Evolutionary conservation across 2,329 filamentous ascomycete species (phyloP), one percentile per base, ranked within the genome.

Genomic region (Huntiella omanensis): DNA sequence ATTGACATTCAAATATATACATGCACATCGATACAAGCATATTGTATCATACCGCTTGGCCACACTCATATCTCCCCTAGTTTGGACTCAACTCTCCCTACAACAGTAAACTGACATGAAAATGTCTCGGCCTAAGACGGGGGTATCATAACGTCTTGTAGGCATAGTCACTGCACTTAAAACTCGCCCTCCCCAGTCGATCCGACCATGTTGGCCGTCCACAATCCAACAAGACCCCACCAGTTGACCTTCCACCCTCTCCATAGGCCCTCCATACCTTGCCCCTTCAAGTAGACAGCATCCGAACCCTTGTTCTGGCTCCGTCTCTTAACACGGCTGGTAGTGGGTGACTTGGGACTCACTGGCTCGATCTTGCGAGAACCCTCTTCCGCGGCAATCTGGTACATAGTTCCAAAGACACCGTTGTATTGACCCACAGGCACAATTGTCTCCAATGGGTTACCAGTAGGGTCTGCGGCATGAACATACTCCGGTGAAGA

Each of bases 391-490:
- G 79, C 71, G 1, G 83, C 71, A 51, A 98, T 91, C 50, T 75
- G 74, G 68, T 85, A 88, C 73, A 95, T 87, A 2, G 88, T 95
- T 3, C 85, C 83, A n/a, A 91, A 60, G 1, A 94, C 70, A n/a
- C 91, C 91, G 33, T 75, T 69, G 59, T 94, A 98, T 3, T 74
- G 74, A 2, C 86, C 87, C 0, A 83, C 69, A 2, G 82, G 77
- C 1, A 96, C 77, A 46, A 95, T 78, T 0, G 84, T 86, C 47
- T 84, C 77, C 40, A 83, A 57, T 41, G 62, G 59, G 32, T 60
- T 58, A 3, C 59, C 60, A 22, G 60, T 56, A 38, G 56, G 56
- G 15, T 68, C 64, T 3, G 73, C 60, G 0, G 75, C 71, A 8
- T 60, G 59, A 2, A 70, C 53, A 47, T 75, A 71, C 8, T 63